Percentiles rank a stretch among this genome's conserved stretches.
These are phyloP conservation scores for Salicornia ramosissima DNA, from an alignment of 148 eudicot genomes.

Conservation along the genomic window DNA sequence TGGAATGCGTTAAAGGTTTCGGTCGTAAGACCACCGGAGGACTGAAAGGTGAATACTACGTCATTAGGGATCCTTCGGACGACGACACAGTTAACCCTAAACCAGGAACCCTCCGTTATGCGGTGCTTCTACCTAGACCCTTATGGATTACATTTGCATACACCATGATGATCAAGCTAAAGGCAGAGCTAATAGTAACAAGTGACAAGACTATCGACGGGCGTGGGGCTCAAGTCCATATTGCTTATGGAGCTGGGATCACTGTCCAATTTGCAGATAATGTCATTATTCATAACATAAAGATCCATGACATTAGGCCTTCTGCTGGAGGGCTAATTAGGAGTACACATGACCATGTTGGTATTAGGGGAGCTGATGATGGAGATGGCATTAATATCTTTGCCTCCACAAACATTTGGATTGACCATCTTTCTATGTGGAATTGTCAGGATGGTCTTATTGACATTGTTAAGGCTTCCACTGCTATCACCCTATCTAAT, in stretches of 20 bases:
- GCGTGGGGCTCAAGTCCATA: conserved; percentile 52
- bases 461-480: conserved; percentile 56
- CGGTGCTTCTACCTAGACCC: conserved; percentile 53
- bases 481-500: conserved; percentile 67
- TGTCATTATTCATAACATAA: conserved; percentile 56
- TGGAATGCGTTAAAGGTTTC: conserved; percentile 58
- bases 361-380: conserved; percentile 44
- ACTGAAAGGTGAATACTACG: conserved; percentile 39
- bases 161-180: conserved; percentile 53
- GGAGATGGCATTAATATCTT: conserved; percentile 68
- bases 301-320: conserved; percentile 37
- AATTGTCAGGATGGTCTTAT: conserved; percentile 58
- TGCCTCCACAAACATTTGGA: conserved; percentile 56
- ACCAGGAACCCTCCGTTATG: conserved; percentile 70
- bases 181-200: conserved; percentile 47
- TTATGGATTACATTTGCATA: conserved; percentile 61
- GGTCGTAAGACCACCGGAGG: conserved; percentile 57
- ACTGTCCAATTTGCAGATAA: conserved; percentile 50
- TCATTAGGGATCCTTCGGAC: conserved; percentile 44
- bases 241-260: conserved; percentile 67
- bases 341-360: conserved; percentile 40
- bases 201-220: conserved; percentile 81
- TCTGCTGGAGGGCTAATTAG: conserved; percentile 42
- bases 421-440: conserved; percentile 70
- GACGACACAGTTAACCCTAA: conserved; percentile 44